phyloP scores from a whole-genome alignment of 129 eudicot species.

The Helianthus tuberosus region DNA sequence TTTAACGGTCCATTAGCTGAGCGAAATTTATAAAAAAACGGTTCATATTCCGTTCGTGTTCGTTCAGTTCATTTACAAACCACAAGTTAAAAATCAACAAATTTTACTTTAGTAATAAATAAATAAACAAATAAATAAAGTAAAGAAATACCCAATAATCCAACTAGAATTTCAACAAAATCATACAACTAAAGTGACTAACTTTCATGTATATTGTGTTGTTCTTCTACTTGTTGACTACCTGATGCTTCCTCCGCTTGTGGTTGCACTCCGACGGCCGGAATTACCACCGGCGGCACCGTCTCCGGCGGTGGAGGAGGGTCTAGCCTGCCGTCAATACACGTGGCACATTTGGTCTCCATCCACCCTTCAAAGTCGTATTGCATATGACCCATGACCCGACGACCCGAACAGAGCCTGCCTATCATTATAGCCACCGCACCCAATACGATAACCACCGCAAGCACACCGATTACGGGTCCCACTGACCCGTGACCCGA shows the following conservation, averaged over 20 bases:
- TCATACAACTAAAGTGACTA: constrained; percentile 12
- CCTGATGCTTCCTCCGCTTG: constrained; percentile 20
- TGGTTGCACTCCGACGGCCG: constrained; percentile 19
- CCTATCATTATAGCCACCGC: constrained; percentile 79
- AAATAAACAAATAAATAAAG: not conserved
- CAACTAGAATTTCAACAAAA: constrained; percentile 21
- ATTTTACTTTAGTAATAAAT: not conserved
- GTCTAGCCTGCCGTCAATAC: constrained; percentile 68
- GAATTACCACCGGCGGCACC: constrained; percentile 18
- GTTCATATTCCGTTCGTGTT: too few species aligned
- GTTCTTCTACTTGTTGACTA: constrained; percentile 16
- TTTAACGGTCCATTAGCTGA: too few species aligned
- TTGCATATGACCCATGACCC: constrained; percentile 62
- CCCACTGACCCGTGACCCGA: constrained; percentile 78
- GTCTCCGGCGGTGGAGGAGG: constrained; percentile 42
- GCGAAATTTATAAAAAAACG: too few species aligned
- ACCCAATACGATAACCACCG: constrained; percentile 59
- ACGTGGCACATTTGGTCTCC: constrained; percentile 67
- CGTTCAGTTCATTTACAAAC: too few species aligned
- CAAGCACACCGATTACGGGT: constrained; percentile 73
- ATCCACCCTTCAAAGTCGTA: constrained; percentile 80
- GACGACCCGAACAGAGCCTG: constrained; percentile 64
- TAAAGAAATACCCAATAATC: not conserved
- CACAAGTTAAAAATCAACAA: too few species aligned
- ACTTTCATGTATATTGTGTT: constrained; percentile 28